Evolutionary conservation across 2,329 filamentous ascomycete genomes (phyloP), one percentile per base, ranked within the genome.

Genomic region (Xylariaceae sp.): DNA sequence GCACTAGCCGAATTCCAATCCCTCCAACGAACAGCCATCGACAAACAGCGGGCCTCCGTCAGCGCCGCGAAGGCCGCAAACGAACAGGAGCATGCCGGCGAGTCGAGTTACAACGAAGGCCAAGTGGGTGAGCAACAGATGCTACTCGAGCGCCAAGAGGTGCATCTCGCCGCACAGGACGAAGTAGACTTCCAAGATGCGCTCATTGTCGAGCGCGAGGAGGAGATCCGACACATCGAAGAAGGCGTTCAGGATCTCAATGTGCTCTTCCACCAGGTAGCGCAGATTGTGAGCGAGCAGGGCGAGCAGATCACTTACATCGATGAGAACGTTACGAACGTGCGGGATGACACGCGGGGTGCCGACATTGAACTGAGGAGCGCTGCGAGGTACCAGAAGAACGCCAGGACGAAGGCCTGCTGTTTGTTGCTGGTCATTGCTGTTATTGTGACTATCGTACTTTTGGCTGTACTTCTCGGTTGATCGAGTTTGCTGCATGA

Each of bases 181-280:
- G 95, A 99, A 65, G 94, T 99, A 39, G 92, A 99, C 66, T 99
- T 96, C 73, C 94, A 99, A 66, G 94, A 99, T 60, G 85, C 87
- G 14, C 76, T 99, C 51, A 99, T 99, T 65, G 86, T 95, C 53
- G 92, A 99, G 76, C 90, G 95, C 47, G 94, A 99, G 70, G 85
- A 90, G 49, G 94, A 99, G 74, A 99, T 99, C 58, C 86, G 91
- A 54, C 95, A 95, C 66, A 99, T 99, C 62, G 94, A 97, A 73
- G 91, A 96, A 69, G 90, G 89, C 48, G 94, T 99, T 6, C 88
- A 88, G 48, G 94, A 99, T 64, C 75, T 99, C 55, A 99, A 99
- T 63, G 94, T 97, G 64, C 79, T 99, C 39, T 99, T 99, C 77
- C 81, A 91, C 55, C 92, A 99, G 73, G 90, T 99, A n/a, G 94